Evolutionary conservation across 2,329 filamentous ascomycete species (phyloP).

Genomic region (Aspergillus clavatus): DNA sequence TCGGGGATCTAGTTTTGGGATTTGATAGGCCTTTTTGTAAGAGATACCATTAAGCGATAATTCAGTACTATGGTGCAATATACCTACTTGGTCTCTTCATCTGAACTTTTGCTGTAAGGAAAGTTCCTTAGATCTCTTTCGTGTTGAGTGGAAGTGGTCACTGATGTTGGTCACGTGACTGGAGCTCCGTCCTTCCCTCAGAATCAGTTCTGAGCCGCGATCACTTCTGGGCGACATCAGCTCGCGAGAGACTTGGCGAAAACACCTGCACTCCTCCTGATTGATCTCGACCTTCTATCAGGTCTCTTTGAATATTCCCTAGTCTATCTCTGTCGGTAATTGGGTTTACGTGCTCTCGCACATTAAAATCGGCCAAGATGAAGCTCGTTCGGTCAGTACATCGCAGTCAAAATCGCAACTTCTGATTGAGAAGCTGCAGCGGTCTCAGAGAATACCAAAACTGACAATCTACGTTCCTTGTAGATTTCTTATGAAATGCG

Average conservation of each 20-base stretch:
- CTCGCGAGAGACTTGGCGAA: conserved; percentile 1
- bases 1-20: not conserved
- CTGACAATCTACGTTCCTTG: conserved; percentile 16
- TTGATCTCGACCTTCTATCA: not conserved
- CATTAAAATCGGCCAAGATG: conserved; percentile 55
- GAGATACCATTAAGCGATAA: conserved; percentile 17
- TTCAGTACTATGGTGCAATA: no score
- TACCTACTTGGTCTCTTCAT: no score
- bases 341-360: not conserved
- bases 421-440: no score
- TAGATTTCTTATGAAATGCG: conserved; percentile 99
- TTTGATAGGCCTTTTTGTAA: not conserved
- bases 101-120: no score
- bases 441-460: no score
- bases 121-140: no score
- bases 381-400: conserved; percentile 87
- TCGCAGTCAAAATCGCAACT: no score
- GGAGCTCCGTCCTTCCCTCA: conserved; percentile 13
- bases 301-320: not conserved
- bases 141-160: no score
- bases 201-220: conserved; percentile 9
- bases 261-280: not conserved
- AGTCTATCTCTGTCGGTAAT: not conserved
- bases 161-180: conserved; percentile 14
- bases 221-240: conserved; percentile 6